Evolutionary conservation across 2,329 filamentous ascomycete species (phyloP).

Genomic region (Alternaria consortialis): DNA sequence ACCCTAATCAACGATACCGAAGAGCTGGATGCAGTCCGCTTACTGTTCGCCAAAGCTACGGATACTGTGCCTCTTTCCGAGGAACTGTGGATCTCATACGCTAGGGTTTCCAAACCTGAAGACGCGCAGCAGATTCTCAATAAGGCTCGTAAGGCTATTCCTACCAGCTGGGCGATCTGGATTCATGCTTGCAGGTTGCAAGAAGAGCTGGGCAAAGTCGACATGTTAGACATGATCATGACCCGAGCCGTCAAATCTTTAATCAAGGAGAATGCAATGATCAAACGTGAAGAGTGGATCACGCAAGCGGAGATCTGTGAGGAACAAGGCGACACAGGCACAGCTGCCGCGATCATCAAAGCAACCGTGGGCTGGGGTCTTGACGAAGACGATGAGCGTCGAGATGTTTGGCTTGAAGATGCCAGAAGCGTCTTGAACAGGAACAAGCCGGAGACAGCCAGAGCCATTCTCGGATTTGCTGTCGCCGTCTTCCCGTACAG

Average conservation of each 20-base stretch:
- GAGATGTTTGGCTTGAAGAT: constrained; percentile 95
- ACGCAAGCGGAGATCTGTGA: constrained; percentile 93
- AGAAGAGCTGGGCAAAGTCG: constrained; percentile 83
- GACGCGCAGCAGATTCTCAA: constrained; percentile 96
- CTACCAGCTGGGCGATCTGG: constrained; percentile 95
- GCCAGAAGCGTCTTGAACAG: constrained; percentile 82
- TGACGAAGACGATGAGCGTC: constrained; percentile 95
- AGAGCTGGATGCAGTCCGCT: constrained; percentile 82
- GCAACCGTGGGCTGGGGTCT: constrained; percentile 93
- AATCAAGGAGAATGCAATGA: constrained; percentile 92
- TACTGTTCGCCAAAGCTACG: constrained; percentile 92
- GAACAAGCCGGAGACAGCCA: constrained; percentile 86
- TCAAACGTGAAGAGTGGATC: constrained; percentile 97
- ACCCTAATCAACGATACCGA: constrained; percentile 96
- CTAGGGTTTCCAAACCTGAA: constrained; percentile 85
- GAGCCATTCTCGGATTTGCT: constrained; percentile 92
- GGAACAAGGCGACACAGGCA: constrained; percentile 85
- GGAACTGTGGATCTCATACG: constrained; percentile 93
- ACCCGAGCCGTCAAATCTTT: constrained; percentile 89
- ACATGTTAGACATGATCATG: constrained; percentile 85
- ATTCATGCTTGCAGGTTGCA: constrained; percentile 91
- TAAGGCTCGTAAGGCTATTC: constrained; percentile 90
- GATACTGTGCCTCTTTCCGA: constrained; percentile 94
- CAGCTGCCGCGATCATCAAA: constrained; percentile 87
- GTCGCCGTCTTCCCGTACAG: constrained; percentile 89